A percentile compares a stretch with the other conserved stretches of the same genome.
These are phyloP conservation scores for Scenedesmus sp. DNA, from an alignment of 163 green algal species.

Conservation along the genomic window DNA sequence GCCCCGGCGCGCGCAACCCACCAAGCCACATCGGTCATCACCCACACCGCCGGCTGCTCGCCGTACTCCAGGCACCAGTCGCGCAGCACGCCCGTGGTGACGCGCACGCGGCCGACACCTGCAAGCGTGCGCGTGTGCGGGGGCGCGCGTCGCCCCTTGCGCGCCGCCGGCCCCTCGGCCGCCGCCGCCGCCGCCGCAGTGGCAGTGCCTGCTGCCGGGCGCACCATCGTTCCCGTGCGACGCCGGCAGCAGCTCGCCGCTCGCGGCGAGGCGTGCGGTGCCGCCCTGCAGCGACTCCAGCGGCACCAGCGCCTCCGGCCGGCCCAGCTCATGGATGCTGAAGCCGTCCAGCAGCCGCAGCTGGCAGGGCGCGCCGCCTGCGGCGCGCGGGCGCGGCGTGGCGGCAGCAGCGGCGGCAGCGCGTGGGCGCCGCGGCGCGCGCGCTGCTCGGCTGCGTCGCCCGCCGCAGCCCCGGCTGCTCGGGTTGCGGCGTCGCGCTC, in stretches of 20 bases:
- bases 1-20: neutral
- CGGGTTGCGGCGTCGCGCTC: no score
- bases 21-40: conserved; percentile 40
- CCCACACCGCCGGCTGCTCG: conserved; percentile 32
- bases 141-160: neutral
- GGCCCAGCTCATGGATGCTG: neutral
- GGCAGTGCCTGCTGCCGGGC: neutral
- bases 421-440: no score
- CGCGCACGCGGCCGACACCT: neutral
- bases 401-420: no score
- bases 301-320: neutral
- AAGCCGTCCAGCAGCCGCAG: conserved; percentile 12
- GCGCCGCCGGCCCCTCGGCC: neutral
- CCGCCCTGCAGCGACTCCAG: conserved; percentile 6
- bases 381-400: no score
- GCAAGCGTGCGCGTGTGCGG: no score
- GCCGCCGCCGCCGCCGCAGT: neutral
- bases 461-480: no score
- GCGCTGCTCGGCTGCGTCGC: no score
- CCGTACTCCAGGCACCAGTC: conserved; percentile 48
- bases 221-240: neutral
- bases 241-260: neutral
- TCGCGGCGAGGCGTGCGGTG: neutral
- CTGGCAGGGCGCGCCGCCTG: neutral
- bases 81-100: conserved; percentile 11